Evolutionary conservation across 805 yeast species (phyloP).

Genomic region (Lipomyces sp.): DNA sequence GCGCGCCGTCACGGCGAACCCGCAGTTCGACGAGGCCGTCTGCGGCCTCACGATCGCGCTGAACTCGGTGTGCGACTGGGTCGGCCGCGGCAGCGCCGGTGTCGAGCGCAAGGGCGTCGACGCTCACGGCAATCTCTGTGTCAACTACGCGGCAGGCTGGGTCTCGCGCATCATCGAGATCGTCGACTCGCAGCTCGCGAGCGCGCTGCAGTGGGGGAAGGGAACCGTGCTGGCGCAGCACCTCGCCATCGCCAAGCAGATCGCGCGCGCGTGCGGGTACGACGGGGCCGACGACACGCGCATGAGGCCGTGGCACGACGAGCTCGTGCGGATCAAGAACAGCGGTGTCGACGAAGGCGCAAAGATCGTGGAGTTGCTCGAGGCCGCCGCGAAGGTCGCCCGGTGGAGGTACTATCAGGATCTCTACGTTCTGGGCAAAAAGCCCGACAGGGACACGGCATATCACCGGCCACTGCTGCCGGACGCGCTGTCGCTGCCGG

Average conservation of each 20-base stretch:
- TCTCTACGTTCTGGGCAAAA: conserved; percentile 7
- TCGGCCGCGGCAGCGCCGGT: conserved; percentile 35
- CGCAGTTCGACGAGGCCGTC: conserved; percentile 36
- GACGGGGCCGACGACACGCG: conserved; percentile 9
- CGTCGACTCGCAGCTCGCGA: conserved; percentile 31
- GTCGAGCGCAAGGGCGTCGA: conserved; percentile 34
- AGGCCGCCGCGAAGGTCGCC: conserved; percentile 27
- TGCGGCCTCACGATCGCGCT: conserved; percentile 37
- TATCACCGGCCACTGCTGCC: conserved; percentile 32
- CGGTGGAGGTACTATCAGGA: conserved; percentile 34
- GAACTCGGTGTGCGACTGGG: conserved; percentile 37
- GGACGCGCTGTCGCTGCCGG: conserved; percentile 31
- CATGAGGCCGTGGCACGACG: conserved; percentile 14
- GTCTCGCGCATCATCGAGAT: conserved; percentile 29
- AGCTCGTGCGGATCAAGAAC: conserved; percentile 5
- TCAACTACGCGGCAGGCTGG: conserved; percentile 33
- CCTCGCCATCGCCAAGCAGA: conserved; percentile 5
- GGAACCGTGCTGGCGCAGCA: conserved; percentile 27
- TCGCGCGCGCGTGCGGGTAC: conserved; percentile 20
- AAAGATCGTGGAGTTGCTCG: conserved; percentile 32
- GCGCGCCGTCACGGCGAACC: conserved; percentile 35
- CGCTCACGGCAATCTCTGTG: conserved; percentile 28
- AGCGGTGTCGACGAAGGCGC: conserved; percentile 32
- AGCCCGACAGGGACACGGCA: too few species aligned
- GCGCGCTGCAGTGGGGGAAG: conserved; percentile 33